Conservation (phyloP, 1,139 yeast genomes). For the Yamadazyma dendronema region DNA sequence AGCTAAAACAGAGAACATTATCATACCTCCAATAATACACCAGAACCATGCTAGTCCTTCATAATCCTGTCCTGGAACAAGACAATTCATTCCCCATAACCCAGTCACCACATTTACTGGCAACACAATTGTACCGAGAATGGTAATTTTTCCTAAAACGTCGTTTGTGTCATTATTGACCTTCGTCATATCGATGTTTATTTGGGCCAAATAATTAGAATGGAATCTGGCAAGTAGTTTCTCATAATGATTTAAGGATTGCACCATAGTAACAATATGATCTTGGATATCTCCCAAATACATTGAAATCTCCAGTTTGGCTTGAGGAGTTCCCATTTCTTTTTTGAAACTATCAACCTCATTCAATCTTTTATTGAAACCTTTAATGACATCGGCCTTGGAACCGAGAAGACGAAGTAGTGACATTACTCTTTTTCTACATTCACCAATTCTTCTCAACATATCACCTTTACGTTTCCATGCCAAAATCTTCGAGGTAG, state of each 20-base stretch:
- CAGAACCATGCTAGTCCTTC: constrained; percentile 82
- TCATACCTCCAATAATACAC: constrained; percentile 33
- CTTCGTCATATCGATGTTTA: constrained; percentile 94
- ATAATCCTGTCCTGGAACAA: constrained; percentile 88
- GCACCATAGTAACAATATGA: constrained; percentile 93
- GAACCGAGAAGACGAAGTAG: constrained; percentile 79
- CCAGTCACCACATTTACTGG: constrained; percentile 96
- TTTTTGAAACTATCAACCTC: constrained; percentile 64
- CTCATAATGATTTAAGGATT: constrained; percentile 89
- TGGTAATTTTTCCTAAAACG: constrained; percentile 88
- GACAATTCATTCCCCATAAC: constrained; percentile 97
- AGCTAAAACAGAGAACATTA: constrained; percentile 37
- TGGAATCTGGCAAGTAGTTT: constrained; percentile 90
- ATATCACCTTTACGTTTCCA: constrained; percentile 94
- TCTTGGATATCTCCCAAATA: constrained; percentile 93
- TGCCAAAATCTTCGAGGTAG: constrained; percentile 58
- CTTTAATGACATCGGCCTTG: constrained; percentile 94
- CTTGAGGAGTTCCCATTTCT: constrained; percentile 9
- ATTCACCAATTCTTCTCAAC: constrained; percentile 92
- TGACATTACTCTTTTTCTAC: constrained; percentile 92
- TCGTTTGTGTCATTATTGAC: constrained; percentile 98
- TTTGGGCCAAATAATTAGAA: constrained; percentile 92
- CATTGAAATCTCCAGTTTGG: constrained; percentile 62
- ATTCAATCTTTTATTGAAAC: constrained; percentile 86
- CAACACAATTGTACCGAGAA: constrained; percentile 88